phyloP scores from a whole-genome alignment of 169 alveolate species.

The Eimeria sp. region DNA sequence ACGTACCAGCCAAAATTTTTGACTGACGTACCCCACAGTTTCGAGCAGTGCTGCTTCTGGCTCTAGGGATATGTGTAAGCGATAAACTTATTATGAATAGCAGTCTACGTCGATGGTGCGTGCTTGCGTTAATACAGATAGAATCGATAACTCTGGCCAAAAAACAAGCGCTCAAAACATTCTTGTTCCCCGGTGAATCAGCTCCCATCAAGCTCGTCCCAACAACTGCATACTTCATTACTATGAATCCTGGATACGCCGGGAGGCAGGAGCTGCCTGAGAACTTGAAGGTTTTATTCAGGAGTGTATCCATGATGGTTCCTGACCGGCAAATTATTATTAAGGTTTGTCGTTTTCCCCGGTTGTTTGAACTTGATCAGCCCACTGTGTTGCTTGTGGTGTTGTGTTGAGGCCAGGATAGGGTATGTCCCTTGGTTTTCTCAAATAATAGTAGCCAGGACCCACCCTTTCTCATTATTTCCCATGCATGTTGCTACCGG shows the following conservation, averaged over 20 bases:
- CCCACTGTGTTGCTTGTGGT: not conserved
- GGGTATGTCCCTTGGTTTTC: not conserved
- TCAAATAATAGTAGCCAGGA: not conserved
- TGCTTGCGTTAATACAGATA: constrained; percentile 79
- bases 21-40: not conserved
- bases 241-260: constrained; percentile 98
- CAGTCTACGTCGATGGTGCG: not conserved
- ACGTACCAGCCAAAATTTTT: not conserved
- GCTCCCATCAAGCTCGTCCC: constrained; percentile 91
- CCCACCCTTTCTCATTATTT: not conserved
- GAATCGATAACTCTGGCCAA: constrained; percentile 95
- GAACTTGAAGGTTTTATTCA: constrained; percentile 95
- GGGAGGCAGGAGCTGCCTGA: constrained; percentile 98
- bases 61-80: not conserved
- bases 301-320: constrained; percentile 98
- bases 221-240: constrained; percentile 95
- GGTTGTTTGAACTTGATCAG: not conserved
- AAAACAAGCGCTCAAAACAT: constrained; percentile 91
- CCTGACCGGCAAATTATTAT: constrained; percentile 97
- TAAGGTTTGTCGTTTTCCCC: constrained; percentile 82
- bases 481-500: not conserved
- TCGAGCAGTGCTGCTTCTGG: not conserved
- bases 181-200: constrained; percentile 96
- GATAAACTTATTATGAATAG: not conserved
- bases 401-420: not conserved